Evolutionary conservation across 176 grass and related monocot genomes (phyloP).

Genomic region (Saccharum spontaneum): DNA sequence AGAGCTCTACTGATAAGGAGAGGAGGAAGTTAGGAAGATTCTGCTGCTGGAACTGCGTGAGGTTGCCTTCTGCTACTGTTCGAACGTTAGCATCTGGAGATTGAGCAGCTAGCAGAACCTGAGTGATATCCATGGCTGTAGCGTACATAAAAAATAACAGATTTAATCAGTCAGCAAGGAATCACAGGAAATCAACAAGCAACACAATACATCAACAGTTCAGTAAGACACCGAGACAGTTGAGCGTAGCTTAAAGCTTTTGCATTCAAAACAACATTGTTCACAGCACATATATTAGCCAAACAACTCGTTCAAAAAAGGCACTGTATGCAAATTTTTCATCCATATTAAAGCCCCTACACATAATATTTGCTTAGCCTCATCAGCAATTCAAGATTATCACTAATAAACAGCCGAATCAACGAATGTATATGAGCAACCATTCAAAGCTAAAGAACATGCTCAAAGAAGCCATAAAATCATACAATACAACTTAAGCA

Average conservation of each 20-base stretch:
- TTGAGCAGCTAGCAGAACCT: constrained; percentile 71
- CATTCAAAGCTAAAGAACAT: neutral
- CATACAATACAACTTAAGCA: neutral
- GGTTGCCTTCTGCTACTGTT: constrained; percentile 57
- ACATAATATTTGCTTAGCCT: neutral
- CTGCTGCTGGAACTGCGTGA: constrained; percentile 92
- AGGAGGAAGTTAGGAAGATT: constrained; percentile 85
- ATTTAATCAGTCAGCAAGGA: constrained; percentile 4
- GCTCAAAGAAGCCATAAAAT: neutral
- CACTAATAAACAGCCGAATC: neutral
- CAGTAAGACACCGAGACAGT: neutral
- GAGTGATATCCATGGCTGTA: constrained; percentile 73
- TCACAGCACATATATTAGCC: neutral
- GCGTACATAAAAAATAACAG: constrained; percentile 17
- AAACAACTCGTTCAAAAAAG: neutral
- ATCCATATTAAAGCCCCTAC: neutral
- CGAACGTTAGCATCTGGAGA: constrained; percentile 70
- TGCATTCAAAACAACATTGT: constrained; percentile 15
- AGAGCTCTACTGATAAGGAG: constrained; percentile 71
- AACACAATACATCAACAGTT: neutral
- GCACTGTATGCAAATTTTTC: neutral
- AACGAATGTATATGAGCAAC: neutral
- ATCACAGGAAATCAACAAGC: neutral
- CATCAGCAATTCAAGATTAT: neutral
- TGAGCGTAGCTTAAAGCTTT: constrained; percentile 4